These are phyloP conservation scores for Heliamphora exappendiculata DNA, from an alignment of 148 eudicot genomes.

Conservation along the genomic window DNA sequence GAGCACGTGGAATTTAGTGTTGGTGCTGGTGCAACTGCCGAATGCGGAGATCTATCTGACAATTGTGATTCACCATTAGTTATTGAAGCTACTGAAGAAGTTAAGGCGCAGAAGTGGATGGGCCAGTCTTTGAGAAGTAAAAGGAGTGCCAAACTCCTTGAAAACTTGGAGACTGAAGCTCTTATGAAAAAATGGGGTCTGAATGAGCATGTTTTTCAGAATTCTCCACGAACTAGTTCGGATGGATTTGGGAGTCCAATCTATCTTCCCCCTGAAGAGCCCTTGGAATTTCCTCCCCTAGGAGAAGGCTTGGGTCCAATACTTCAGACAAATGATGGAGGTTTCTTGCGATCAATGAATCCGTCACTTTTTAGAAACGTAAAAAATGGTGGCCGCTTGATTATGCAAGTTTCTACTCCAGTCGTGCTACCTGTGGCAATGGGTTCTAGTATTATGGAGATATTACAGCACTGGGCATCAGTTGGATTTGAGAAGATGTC, in stretches of 20 bases:
- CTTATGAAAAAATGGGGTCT: conserved; percentile 88
- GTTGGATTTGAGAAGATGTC: conserved; percentile 64
- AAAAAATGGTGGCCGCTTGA: conserved; percentile 53
- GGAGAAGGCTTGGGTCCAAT: conserved; percentile 73
- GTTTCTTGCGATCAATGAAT: conserved; percentile 76
- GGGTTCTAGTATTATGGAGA: conserved; percentile 73
- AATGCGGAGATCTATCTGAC: conserved; percentile 27
- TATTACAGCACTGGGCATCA: conserved; percentile 68
- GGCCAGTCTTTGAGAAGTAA: conserved; percentile 24
- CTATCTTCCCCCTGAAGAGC: conserved; percentile 45
- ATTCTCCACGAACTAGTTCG: conserved; percentile 39
- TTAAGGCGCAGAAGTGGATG: conserved; percentile 3
- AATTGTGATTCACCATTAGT: conserved; percentile 29
- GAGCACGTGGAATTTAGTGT: conserved; percentile 22
- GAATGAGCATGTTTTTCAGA: conserved; percentile 53
- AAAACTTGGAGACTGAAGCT: conserved; percentile 67
- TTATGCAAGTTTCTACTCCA: conserved; percentile 82
- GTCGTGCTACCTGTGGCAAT: conserved; percentile 78
- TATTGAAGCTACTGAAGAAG: conserved; percentile 19
- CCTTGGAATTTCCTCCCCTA: conserved; percentile 60
- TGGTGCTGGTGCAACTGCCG: conserved; percentile 23
- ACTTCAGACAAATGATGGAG: conserved; percentile 65
- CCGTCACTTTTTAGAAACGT: conserved; percentile 58
- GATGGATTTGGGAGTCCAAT: conserved; percentile 82
- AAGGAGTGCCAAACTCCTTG: conserved; percentile 52